Evolutionary conservation across 2,329 filamentous ascomycete genomes (phyloP), one percentile per base, ranked within the genome.

Genomic region (Triangularia setosa): DNA sequence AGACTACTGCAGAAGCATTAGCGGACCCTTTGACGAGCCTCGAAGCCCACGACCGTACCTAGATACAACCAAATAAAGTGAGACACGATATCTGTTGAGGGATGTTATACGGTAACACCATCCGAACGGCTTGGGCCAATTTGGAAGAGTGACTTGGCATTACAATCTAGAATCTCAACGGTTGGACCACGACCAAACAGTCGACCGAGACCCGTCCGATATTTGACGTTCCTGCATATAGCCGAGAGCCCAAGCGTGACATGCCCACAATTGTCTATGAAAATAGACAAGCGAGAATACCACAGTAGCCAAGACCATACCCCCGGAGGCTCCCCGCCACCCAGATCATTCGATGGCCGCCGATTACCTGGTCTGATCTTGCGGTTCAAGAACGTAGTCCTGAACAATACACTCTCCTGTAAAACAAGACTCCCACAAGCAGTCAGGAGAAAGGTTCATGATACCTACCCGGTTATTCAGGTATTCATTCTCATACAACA

Each of bases 141-240:
- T 9, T 28, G 27, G 27, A 28, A 28, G 5, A 28, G 9, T 4
- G 5, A 4, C 12, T 35, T 40, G n/a, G 14, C 33, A n/a, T n/a
- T 40, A 4, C 35, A 14, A 40, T 40, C 35, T 16, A 40, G 35
- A n/a, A 40, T 40, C 40, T 21, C n/a, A 21, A 18, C 40, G 4
- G 35, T 18, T 18, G 40, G 9, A 5, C 5, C 7, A 16, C 12
- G 7, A 48, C 40, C 18, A 48, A 48, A 11, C 8, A n/a, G 23
- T 27, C 4, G 53, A 27, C 53, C 56, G 28, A 44, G n/a, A 12
- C 2, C 16, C 16, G 14, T 28, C 28, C 21, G 14, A 40, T 40
- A 14, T 24, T 33, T 28, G 55, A 30, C n/a, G 56, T 58, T 58
- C 56, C 56, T 58, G 56, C 56, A 58, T 57, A 35, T 33, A 58